Percentiles rank a stretch among this genome's conserved stretches.
Conservation (phyloP, 2,329 filamentous ascomycete genomes). For the Exserohilum rostratum region DNA sequence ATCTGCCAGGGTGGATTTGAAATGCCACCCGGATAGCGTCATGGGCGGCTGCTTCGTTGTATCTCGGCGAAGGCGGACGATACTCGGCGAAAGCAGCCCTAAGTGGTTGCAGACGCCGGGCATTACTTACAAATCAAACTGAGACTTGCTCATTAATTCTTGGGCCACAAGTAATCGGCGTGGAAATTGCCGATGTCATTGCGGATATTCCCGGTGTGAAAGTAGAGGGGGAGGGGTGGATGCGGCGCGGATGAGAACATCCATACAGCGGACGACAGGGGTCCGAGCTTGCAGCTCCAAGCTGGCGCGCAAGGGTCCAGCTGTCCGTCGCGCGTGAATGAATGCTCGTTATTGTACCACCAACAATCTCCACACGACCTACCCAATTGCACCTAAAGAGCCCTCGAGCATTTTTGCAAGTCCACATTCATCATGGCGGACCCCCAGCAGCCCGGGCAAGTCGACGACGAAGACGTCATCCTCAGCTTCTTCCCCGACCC, state of each 20-base stretch:
- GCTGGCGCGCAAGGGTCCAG: constrained; percentile 14
- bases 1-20: constrained; percentile 4
- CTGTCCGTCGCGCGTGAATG: background rate
- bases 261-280: background rate
- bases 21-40: constrained; percentile 5
- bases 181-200: background rate
- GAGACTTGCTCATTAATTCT: background rate
- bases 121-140: background rate
- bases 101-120: too few species aligned
- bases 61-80: constrained; percentile 1
- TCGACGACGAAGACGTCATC: constrained; percentile 29
- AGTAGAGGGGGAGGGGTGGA: background rate
- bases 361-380: too few species aligned
- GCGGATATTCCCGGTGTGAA: background rate
- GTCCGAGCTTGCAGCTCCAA: constrained; percentile 8
- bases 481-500: constrained; percentile 74
- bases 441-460: constrained; percentile 13
- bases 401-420: too few species aligned
- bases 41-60: background rate
- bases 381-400: too few species aligned
- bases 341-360: background rate
- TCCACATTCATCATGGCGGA: constrained; percentile 29
- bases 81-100: constrained; percentile 2
- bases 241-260: too few species aligned
- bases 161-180: background rate